A percentile compares a stretch with the other conserved stretches of the same genome.
These are phyloP conservation scores for Lophium mytilinum DNA, from an alignment of 495 filamentous ascomycete species.

Conservation along the genomic window DNA sequence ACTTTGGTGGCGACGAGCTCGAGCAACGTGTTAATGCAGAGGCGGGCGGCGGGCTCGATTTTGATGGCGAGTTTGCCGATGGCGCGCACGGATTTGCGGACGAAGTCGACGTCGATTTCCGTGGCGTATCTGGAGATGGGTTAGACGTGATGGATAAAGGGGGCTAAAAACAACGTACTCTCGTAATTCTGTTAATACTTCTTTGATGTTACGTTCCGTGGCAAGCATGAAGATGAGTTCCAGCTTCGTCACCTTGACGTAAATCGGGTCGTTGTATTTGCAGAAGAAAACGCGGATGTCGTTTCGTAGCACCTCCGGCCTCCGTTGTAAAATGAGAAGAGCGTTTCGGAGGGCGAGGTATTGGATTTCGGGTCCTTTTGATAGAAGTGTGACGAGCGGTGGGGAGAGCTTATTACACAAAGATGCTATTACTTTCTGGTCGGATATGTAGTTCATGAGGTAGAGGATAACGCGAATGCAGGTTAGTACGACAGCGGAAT, in stretches of 20 bases:
- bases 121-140: constrained; percentile 63
- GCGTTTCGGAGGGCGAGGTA: constrained; percentile 94
- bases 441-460: constrained; percentile 97
- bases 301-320: constrained; percentile 89
- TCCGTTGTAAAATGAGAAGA: constrained; percentile 82
- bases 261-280: constrained; percentile 99
- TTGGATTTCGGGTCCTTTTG: constrained; percentile 95
- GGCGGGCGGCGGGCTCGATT: constrained; percentile 84
- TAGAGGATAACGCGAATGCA: constrained; percentile 94
- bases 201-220: constrained; percentile 89
- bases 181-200: constrained; percentile 87
- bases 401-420: constrained; percentile 92
- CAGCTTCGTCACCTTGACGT: constrained; percentile 98
- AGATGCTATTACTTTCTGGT: constrained; percentile 80
- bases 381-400: constrained; percentile 87
- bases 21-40: constrained; percentile 86
- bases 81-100: constrained; percentile 92
- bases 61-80: constrained; percentile 99
- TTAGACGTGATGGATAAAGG: not conserved
- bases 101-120: constrained; percentile 98
- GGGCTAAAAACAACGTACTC: constrained; percentile 49
- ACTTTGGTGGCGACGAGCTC: constrained; percentile 97
- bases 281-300: constrained; percentile 99
- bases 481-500: constrained; percentile 92
- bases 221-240: constrained; percentile 99